Evolutionary conservation across 805 yeast genomes (phyloP), one percentile per base, ranked within the genome.

Genomic region (Zygotorulaspora danielsina): DNA sequence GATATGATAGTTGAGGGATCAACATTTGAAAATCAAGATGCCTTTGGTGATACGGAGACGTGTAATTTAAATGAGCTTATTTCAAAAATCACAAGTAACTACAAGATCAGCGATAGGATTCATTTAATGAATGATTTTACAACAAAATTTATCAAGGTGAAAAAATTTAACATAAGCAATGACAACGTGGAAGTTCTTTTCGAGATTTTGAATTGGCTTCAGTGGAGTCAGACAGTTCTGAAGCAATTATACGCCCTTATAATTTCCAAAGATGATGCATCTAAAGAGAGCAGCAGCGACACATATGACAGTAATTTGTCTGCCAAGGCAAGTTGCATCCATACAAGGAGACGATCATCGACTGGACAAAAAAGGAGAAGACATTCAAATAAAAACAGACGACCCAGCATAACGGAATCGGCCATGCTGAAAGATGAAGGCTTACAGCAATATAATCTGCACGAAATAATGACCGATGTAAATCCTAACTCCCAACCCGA

Each of bases 381-480:
- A 19, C 53, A 55, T n/a, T 56, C 63, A 4, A 48, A 47, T 13
- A 50, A 51, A 19, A 51, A 46, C 20, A 52, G 55, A 25, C 51
- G 62, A 25, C 58, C 65, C 3, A 57, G 61, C 31, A 36, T 59
- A 18, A 48, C 57, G 2, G 64, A 59, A 18, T 47, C 64, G 2
- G 49, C 54, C 8, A 58, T 61, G 53, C 37, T 61, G 10, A 57
- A 54, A 34, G 65, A 61, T 29, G 61, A 59, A 41, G 65, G 65
- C 5, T 32, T 61, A 10, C 63, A 55, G 26, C 63, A 61, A 35
- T 57, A 54, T 26, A 60, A 52, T 35, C 42, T 63, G 24, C 55
- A 57, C 29, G 67, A 63, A 32, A 53, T 59, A 12, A 49, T 56
- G 52, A 39, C 55, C n/a, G 51, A 45, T 11, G 28, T 29, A 12